Conservation (phyloP, 306 rosid species). For the Vigna unguiculata region DNA sequence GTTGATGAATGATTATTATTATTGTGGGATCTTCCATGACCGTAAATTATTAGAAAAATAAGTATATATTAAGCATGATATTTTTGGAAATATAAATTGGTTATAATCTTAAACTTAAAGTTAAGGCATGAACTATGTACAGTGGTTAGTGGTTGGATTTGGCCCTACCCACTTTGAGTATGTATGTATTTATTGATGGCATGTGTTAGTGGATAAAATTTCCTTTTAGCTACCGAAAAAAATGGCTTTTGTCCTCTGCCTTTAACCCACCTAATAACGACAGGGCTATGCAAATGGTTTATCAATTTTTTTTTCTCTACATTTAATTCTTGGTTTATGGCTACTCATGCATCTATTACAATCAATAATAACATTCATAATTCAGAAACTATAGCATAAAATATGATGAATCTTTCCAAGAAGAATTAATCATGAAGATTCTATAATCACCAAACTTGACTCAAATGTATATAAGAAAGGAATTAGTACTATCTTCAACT, state of each 20-base stretch:
- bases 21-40: constrained; percentile 12
- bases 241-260: constrained; percentile 45
- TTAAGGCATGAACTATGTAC: constrained; percentile 33
- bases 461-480: too few species aligned
- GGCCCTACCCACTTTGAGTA: constrained; percentile 49
- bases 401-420: too few species aligned
- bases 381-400: not conserved
- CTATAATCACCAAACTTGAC: too few species aligned
- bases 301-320: not conserved
- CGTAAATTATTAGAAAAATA: not conserved
- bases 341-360: not conserved
- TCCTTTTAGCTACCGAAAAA: constrained; percentile 45
- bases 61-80: not conserved
- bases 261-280: constrained; percentile 43
- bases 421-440: too few species aligned
- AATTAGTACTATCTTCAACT: too few species aligned
- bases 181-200: constrained; percentile 41
- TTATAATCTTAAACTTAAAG: constrained; percentile 27
- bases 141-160: constrained; percentile 36
- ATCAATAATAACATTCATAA: too few species aligned
- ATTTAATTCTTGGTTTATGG: not conserved
- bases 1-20: constrained; percentile 35
- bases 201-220: constrained; percentile 42
- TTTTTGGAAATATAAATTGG: constrained; percentile 22
- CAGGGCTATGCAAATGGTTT: constrained; percentile 1